Evolutionary conservation across 371 early-diverging fungal species (phyloP), one percentile per base, ranked within the genome.

Genomic region (Mucor indicus): DNA sequence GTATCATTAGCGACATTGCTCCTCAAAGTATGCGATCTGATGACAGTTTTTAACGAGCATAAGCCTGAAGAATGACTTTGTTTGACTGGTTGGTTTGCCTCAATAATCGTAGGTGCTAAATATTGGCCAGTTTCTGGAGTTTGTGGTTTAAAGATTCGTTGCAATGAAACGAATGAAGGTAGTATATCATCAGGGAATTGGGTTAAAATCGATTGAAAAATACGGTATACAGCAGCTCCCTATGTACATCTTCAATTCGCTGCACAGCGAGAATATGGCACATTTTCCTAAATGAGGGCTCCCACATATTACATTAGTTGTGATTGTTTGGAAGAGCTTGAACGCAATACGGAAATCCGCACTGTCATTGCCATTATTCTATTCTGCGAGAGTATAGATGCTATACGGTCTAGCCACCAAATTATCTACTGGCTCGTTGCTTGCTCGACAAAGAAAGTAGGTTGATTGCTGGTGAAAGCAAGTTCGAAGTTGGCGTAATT

Each of bases 341-440:
- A 15, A 39, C 32, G 21, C 40, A 40, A 33, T 40, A 40, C 49
- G 49, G 4, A 40, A 49, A 40, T 49, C 41, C 32, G 49, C 41
- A 49, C 45, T 38, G 50, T 44, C 45, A 44, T 40, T 31, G 20
- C 29, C 45, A 27, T 29, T 44, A 22, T 56, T 46, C 50, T 39
- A 50, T 25, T 56, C 44, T 43, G 57, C 38, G 32, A 50, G 57
- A 33, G 57, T 45, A 48, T 38, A 50, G 23, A 56, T 46, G 20
- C 41, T 50, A 27, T 56, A 50, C 39, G 46, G 46, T n/a, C 50
- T 35, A 33, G 41, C 24, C 15, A 36, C 22, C 38, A 56, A 25
- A 45, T 56, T 23, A 41, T 45, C 57, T 15, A 48, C 44, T 10
- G 36, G 8, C 12, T 44, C 44, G 43, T 49, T 42, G 22, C 35